These are phyloP conservation scores for Aspergillus ochraceus DNA, from an alignment of 2,329 filamentous ascomycete species.

Conservation along the genomic window DNA sequence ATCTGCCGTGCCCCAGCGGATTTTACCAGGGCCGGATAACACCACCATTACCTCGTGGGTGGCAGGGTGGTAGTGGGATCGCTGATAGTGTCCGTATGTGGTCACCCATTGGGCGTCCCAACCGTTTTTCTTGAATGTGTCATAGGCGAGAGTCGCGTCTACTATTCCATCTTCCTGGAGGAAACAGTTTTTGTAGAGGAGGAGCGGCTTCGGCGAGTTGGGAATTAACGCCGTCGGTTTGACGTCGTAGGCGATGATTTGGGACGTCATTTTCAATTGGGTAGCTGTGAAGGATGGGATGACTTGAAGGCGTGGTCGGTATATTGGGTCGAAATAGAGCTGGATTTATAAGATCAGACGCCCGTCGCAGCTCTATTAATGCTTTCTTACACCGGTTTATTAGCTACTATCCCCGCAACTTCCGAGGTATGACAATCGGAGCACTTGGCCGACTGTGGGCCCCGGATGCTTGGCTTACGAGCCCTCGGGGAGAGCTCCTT, in stretches of 20 bases:
- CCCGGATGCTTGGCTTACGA: no score
- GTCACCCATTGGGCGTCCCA: conserved; percentile 60
- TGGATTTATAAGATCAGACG: no score
- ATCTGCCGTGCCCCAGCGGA: conserved; percentile 58
- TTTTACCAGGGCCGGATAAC: conserved; percentile 53
- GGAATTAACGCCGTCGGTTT: conserved; percentile 49
- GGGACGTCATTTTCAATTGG: no score
- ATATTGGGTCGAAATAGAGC: no score
- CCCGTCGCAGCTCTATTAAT: no score
- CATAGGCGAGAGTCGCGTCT: conserved; percentile 37
- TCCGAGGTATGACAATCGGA: no score
- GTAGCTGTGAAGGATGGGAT: no score
- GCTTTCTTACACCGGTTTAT: no score
- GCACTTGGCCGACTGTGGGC: no score
- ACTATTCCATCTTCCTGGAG: conserved; percentile 4
- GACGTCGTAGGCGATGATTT: conserved; percentile 29
- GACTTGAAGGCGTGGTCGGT: no score
- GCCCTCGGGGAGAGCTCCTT: no score
- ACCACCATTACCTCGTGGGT: conserved; percentile 62
- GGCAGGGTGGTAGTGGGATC: conserved; percentile 58
- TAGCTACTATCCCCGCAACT: no score
- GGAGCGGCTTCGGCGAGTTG: conserved; percentile 53
- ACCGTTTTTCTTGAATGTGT: conserved; percentile 50
- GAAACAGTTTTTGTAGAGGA: conserved; percentile 54
- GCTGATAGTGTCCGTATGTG: conserved; percentile 56